Evolutionary conservation across 129 eudicot genomes (phyloP), one percentile per base, ranked within the genome.

Genomic region (Pseudognaphalium luteoalbum): DNA sequence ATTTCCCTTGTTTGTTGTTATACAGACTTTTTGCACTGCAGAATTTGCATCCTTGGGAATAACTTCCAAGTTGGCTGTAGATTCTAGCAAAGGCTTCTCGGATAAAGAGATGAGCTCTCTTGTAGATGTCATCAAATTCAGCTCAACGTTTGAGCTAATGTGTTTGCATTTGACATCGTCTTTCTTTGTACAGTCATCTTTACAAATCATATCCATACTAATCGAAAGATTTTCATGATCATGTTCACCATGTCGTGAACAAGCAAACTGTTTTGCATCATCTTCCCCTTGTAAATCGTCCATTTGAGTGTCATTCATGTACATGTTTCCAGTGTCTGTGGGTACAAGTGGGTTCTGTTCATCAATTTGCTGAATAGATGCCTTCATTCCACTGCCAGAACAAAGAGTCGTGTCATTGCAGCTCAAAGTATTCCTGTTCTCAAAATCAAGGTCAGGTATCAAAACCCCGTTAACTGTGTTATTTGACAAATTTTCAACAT

Each of bases 1-100:
- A 30, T 83, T 81, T 68, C 52, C 70, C 69, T 67, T 78, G 54
- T 73, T 84, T 52, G 22, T 7, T 47, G 68, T 66, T 78, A 78
- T 76, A 52, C 39, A 68, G 39, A 62, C 77, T 20, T 65, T 20
- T 71, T 80, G 82, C 68, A 34, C 51, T 39, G 56, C 68, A 39
- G 37, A 77, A 66, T 15, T 68, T 61, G 74, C 80, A 81, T 50
- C 83, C 73, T 76, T 80, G 9, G 32, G 75, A 68, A 44, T 75
- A 75, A 68, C 35, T 63, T 76, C 67, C 57, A 54, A 50, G 11
- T 78, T 71, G 6, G 78, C 63, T 57, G 76, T 65, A 42, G 80
- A 65, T 35, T 75, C 85, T 6, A 58, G 58, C 52, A 22, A 63
- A 61, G 78, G 85, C 73, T 76, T 80, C 80, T 78, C 73, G 71